Evolutionary conservation across 805 yeast genomes (phyloP).

Genomic region (Pichia eremophila): DNA sequence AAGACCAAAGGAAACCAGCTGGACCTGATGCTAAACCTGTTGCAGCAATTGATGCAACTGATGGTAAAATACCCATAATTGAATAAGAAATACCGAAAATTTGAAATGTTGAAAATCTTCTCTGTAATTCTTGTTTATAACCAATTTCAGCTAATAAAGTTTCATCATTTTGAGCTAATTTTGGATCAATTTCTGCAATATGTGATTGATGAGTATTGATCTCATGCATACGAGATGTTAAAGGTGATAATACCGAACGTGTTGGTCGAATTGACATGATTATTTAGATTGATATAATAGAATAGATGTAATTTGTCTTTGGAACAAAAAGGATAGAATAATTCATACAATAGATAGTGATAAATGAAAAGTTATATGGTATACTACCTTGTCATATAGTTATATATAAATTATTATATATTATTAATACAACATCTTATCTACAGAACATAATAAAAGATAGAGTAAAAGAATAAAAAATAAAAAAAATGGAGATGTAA

Average conservation of each 20-base stretch:
- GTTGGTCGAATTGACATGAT: neutral
- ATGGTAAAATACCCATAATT: slow-evolving; percentile 55
- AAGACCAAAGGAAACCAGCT: slow-evolving; percentile 62
- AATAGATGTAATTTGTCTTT: too few relatives aligned
- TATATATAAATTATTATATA: too few relatives aligned
- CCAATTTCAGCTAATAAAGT: slow-evolving; percentile 44
- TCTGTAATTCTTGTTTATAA: slow-evolving; percentile 52
- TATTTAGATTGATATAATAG: too few relatives aligned
- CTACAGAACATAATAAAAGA: too few relatives aligned
- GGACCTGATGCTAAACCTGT: slow-evolving; percentile 35
- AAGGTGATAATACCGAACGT: slow-evolving; percentile 3
- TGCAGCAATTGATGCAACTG: slow-evolving; percentile 43
- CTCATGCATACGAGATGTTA: slow-evolving; percentile 7
- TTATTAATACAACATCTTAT: too few relatives aligned
- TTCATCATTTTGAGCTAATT: slow-evolving; percentile 21
- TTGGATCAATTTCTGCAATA: slow-evolving; percentile 21
- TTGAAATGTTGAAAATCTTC: slow-evolving; percentile 49
- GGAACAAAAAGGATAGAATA: too few relatives aligned
- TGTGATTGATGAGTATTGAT: slow-evolving; percentile 12
- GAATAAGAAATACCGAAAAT: slow-evolving; percentile 56
- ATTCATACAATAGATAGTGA: too few relatives aligned
- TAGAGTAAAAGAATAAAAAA: too few relatives aligned
- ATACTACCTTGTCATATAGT: too few relatives aligned
- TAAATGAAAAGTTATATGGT: too few relatives aligned
- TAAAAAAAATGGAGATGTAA: too few relatives aligned